phyloP scores from a whole-genome alignment of 73 alveolate genomes.

The Paramecium sonneborni region DNA sequence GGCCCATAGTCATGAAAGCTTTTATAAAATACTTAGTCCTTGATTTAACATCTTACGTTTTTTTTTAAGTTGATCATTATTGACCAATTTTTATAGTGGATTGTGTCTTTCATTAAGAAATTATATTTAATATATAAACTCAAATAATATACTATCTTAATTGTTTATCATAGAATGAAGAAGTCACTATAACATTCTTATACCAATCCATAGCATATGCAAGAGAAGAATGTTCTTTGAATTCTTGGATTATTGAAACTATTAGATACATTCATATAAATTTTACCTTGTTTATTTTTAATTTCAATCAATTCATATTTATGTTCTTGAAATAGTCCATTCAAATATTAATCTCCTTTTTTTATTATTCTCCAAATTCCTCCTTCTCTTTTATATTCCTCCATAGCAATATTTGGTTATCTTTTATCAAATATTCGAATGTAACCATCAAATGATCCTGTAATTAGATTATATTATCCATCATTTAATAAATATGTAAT shows the following conservation, averaged over 20 bases:
- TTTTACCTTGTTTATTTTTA: background rate
- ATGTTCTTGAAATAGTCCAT: background rate
- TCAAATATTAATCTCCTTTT: background rate
- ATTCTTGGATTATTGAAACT: background rate
- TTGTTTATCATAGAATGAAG: slow-evolving; percentile 46
- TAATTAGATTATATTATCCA: background rate
- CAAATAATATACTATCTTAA: background rate
- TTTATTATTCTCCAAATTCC: slow-evolving; percentile 32
- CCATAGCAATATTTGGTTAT: background rate
- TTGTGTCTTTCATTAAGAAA: no score
- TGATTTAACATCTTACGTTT: background rate
- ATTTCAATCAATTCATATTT: slow-evolving; percentile 10
- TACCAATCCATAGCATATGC: slow-evolving; percentile 45
- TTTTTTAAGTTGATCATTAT: background rate
- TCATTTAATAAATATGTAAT: background rate
- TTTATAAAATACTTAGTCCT: background rate
- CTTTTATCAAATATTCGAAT: slow-evolving; percentile 43
- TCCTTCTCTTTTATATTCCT: slow-evolving; percentile 21
- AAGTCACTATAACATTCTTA: background rate
- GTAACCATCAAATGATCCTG: slow-evolving; percentile 36
- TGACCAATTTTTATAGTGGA: no score
- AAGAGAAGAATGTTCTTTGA: background rate
- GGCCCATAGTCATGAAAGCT: slow-evolving; percentile 41
- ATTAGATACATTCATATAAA: background rate
- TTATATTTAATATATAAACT: background rate